phyloP scores from a whole-genome alignment of 1,139 yeast species.

The Candida neerlandica region DNA sequence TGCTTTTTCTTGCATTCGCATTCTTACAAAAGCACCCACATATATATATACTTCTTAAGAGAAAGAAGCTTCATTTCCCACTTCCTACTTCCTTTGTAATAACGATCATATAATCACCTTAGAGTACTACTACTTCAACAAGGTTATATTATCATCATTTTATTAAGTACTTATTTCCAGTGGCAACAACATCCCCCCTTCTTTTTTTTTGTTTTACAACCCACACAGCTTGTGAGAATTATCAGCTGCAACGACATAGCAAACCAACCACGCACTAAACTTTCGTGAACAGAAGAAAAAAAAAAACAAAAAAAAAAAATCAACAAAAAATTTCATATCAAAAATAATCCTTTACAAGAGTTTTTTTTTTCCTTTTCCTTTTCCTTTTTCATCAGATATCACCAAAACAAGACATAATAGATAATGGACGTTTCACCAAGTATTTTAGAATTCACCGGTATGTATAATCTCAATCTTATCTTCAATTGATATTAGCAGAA shows the following conservation, averaged over 20 bases:
- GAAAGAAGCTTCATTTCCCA: no score
- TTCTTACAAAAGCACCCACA: no score
- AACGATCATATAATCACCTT: no score
- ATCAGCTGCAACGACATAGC: background rate
- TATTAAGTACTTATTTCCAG: no score
- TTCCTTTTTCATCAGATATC: background rate
- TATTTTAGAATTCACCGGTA: slow-evolving; percentile 73
- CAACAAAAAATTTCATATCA: slow-evolving; percentile 1
- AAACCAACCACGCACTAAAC: background rate
- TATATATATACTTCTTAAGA: no score
- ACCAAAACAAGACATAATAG: slow-evolving; percentile 8
- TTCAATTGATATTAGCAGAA: background rate
- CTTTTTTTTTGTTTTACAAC: no score
- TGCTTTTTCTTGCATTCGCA: no score
- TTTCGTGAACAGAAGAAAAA: background rate
- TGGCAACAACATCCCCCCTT: no score
- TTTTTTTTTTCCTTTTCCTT: background rate
- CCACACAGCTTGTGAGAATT: background rate
- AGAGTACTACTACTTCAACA: no score
- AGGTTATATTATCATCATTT: no score
- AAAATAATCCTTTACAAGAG: background rate
- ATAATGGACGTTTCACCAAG: slow-evolving; percentile 65
- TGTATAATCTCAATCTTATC: slow-evolving; percentile 26
- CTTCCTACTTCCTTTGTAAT: no score
- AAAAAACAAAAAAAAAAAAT: background rate